Percentiles rank a stretch among this genome's conserved stretches.
Evolutionary conservation across 1,284 basidiomycete genomes (phyloP).

Genomic region (Irpex sp.): DNA sequence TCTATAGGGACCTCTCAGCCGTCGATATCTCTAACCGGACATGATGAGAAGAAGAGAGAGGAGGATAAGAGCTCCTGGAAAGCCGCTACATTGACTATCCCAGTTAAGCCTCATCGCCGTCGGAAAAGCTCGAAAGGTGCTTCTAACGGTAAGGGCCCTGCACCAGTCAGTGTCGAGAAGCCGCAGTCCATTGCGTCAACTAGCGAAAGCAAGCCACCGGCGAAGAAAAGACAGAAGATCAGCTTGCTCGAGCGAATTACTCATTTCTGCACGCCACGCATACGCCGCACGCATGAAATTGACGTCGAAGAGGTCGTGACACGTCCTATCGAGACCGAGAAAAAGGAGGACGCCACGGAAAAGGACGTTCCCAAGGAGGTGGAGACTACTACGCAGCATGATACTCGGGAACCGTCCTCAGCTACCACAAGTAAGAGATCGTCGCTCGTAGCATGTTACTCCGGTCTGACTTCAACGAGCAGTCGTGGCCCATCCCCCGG

Average conservation of each 20-base stretch:
- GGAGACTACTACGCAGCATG: slow-evolving; percentile 15
- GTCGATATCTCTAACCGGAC: background rate
- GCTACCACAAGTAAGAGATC: slow-evolving; percentile 16
- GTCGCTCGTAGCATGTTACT: slow-evolving; percentile 3
- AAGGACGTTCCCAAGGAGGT: slow-evolving; percentile 30
- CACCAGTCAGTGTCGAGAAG: slow-evolving; percentile 26
- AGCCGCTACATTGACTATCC: slow-evolving; percentile 16
- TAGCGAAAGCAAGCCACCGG: slow-evolving; percentile 19
- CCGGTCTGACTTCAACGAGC: slow-evolving; percentile 12
- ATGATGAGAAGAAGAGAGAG: slow-evolving; percentile 12
- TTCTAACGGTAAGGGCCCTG: slow-evolving; percentile 30
- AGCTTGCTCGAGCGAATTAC: slow-evolving; percentile 43
- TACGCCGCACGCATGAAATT: slow-evolving; percentile 35
- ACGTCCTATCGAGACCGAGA: slow-evolving; percentile 14
- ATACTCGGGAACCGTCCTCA: slow-evolving; percentile 21
- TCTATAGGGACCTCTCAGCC: slow-evolving; percentile 6
- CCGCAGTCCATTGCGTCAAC: slow-evolving; percentile 15
- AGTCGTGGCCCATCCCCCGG: background rate
- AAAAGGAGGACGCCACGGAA: slow-evolving; percentile 22
- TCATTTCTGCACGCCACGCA: slow-evolving; percentile 45
- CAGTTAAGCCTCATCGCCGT: slow-evolving; percentile 21
- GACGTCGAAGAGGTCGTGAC: slow-evolving; percentile 28
- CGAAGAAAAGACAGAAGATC: slow-evolving; percentile 31
- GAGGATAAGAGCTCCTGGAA: slow-evolving; percentile 17
- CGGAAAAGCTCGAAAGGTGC: slow-evolving; percentile 26